phyloP scores from a whole-genome alignment of 2,329 filamentous ascomycete genomes.

The Epichloe hybrida region DNA sequence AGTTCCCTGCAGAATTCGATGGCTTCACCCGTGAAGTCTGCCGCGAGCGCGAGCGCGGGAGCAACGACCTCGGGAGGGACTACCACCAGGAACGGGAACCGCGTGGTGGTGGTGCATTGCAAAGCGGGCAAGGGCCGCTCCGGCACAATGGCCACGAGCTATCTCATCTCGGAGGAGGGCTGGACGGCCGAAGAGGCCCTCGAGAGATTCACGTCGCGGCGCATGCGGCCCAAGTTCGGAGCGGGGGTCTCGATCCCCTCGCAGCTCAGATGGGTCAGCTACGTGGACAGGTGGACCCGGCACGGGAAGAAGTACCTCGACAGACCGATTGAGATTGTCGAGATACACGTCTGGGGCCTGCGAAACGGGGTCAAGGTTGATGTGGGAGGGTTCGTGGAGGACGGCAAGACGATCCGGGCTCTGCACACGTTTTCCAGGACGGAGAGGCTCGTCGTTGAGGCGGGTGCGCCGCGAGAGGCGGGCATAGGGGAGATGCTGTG shows the following conservation, averaged over 20 bases:
- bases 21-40: background rate
- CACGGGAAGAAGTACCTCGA: slow-evolving; percentile 70
- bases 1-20: background rate
- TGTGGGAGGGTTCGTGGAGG: slow-evolving; percentile 72
- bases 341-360: slow-evolving; percentile 83
- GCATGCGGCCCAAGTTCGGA: slow-evolving; percentile 85
- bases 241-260: slow-evolving; percentile 89
- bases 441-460: slow-evolving; percentile 59
- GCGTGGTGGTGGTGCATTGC: slow-evolving; percentile 87
- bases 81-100: slow-evolving; percentile 21
- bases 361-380: slow-evolving; percentile 77
- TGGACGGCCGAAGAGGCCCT: slow-evolving; percentile 42
- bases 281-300: slow-evolving; percentile 76
- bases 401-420: slow-evolving; percentile 71
- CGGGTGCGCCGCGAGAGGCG: slow-evolving; percentile 33
- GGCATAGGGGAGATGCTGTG: slow-evolving; percentile 38
- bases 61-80: background rate
- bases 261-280: slow-evolving; percentile 74
- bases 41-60: background rate
- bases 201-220: slow-evolving; percentile 54
- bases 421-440: slow-evolving; percentile 66
- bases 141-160: slow-evolving; percentile 76
- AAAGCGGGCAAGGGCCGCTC: slow-evolving; percentile 93
- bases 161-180: slow-evolving; percentile 74
- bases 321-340: slow-evolving; percentile 67